phyloP scores from a whole-genome alignment of 345 rosid genomes.

The Reutealis trisperma region DNA sequence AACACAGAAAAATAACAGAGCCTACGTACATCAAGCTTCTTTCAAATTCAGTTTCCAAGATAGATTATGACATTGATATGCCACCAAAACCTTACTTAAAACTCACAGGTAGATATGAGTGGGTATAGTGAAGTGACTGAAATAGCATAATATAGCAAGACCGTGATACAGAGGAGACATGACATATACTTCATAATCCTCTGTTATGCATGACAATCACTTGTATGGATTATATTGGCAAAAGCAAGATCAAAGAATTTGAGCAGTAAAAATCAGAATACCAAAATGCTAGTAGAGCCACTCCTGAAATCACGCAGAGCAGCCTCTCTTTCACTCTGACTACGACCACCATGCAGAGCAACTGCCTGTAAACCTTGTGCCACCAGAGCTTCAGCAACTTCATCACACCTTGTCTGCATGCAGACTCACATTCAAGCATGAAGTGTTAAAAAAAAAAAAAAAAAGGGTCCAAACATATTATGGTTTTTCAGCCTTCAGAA shows the following conservation, averaged over 20 bases:
- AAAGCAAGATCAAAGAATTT: background rate
- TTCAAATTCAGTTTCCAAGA: background rate
- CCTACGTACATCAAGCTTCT: background rate
- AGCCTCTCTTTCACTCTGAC: slow-evolving; percentile 47
- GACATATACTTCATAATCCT: background rate
- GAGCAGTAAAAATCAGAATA: slow-evolving; percentile 14
- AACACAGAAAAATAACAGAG: background rate
- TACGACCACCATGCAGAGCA: slow-evolving; percentile 47
- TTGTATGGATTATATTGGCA: background rate
- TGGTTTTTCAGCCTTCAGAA: no score
- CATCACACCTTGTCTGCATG: slow-evolving; percentile 38
- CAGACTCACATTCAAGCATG: slow-evolving; percentile 8
- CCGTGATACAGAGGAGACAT: background rate
- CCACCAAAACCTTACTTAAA: background rate
- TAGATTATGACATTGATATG: background rate
- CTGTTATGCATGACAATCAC: background rate
- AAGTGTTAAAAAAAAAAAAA: background rate
- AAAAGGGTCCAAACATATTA: background rate
- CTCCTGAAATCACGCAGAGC: slow-evolving; percentile 44
- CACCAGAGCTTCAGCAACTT: slow-evolving; percentile 43
- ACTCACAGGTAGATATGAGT: background rate
- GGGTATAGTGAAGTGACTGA: background rate
- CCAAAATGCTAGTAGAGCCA: slow-evolving; percentile 39
- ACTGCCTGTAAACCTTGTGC: slow-evolving; percentile 45
- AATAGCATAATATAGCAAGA: background rate